Conservation (phyloP, 768 basidiomycete species). For the Leucocoprinus leucothites region DNA sequence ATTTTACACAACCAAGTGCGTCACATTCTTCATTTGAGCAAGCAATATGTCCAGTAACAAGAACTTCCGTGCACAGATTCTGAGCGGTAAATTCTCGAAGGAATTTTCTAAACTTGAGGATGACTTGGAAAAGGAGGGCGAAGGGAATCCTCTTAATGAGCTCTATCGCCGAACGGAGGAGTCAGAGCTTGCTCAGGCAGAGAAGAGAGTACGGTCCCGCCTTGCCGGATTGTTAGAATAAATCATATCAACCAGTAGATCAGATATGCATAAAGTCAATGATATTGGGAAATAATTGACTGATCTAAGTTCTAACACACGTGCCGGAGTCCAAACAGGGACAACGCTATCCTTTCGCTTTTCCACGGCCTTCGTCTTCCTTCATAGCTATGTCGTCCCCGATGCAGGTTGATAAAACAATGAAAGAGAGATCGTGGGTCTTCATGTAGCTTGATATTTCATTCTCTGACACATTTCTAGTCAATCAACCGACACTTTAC, state of each 20-base stretch:
- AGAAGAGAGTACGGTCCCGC: slow-evolving; percentile 53
- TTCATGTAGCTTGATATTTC: background rate
- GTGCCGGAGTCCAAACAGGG: slow-evolving; percentile 8
- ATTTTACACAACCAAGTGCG: slow-evolving; percentile 55
- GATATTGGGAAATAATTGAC: background rate
- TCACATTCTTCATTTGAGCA: background rate
- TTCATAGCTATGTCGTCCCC: slow-evolving; percentile 40
- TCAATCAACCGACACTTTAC: slow-evolving; percentile 74
- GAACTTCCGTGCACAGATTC: slow-evolving; percentile 32
- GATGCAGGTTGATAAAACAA: slow-evolving; percentile 65
- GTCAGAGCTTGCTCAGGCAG: slow-evolving; percentile 54
- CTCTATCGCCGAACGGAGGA: slow-evolving; percentile 49
- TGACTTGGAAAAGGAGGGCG: slow-evolving; percentile 54
- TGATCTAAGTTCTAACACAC: background rate
- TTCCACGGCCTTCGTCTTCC: slow-evolving; percentile 2
- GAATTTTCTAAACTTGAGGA: slow-evolving; percentile 55
- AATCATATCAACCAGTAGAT: background rate
- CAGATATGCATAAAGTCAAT: slow-evolving; percentile 7
- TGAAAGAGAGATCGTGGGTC: slow-evolving; percentile 60
- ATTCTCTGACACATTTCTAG: slow-evolving; percentile 38
- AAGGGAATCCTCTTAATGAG: slow-evolving; percentile 50
- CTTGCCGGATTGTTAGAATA: slow-evolving; percentile 36
- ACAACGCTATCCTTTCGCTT: slow-evolving; percentile 9
- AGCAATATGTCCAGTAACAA: too few relatives aligned
- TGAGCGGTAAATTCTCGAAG: slow-evolving; percentile 56